phyloP scores from a whole-genome alignment of 228 moss, liverwort and hornwort genomes.

The Sphagnum fallax region DNA sequence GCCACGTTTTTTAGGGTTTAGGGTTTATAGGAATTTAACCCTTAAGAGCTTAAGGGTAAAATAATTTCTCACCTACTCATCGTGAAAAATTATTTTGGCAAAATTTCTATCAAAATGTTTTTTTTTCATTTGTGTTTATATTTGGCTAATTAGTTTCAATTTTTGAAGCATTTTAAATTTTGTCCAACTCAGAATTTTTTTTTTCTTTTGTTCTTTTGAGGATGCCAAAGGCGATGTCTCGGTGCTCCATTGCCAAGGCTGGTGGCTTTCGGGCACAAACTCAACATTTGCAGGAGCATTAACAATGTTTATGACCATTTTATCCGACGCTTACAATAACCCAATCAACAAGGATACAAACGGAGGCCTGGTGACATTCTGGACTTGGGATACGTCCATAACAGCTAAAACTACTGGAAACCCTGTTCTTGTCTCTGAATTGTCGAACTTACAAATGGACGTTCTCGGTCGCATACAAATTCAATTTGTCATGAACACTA shows the following conservation, averaged over 20 bases:
- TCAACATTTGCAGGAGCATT: background rate
- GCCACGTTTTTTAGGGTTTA: background rate
- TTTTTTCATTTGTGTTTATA: background rate
- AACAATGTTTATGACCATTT: background rate
- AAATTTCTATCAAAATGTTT: background rate
- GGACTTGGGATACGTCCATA: background rate
- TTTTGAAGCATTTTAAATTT: background rate
- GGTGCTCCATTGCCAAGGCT: background rate
- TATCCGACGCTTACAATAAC: background rate
- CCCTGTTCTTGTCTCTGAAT: background rate
- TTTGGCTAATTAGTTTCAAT: background rate
- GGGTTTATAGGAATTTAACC: background rate
- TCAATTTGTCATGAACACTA: background rate
- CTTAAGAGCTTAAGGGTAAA: background rate
- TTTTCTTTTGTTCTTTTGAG: background rate
- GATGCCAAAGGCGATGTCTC: background rate
- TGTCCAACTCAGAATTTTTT: background rate
- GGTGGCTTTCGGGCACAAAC: background rate
- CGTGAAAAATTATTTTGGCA: background rate
- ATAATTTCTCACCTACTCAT: background rate
- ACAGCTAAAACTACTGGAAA: background rate
- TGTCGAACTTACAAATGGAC: background rate
- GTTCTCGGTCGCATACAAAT: background rate
- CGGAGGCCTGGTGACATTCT: background rate
- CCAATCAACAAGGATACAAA: background rate